Conservation (phyloP, 2,329 filamentous ascomycete species). For the Chalaropsis thielavioides region DNA sequence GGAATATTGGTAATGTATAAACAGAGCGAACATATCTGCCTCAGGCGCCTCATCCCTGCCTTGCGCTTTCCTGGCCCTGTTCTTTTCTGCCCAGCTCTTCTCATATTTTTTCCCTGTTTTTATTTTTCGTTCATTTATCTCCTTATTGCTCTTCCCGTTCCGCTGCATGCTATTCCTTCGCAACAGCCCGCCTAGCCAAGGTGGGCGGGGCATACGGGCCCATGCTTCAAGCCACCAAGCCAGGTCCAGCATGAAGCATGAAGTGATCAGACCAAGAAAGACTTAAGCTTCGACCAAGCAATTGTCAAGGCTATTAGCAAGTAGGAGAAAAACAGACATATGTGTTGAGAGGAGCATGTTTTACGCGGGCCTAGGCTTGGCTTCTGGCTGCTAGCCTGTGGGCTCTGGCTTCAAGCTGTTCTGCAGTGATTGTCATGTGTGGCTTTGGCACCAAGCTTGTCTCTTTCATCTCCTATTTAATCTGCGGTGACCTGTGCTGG, state of each 20-base stretch:
- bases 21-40: too few relatives aligned
- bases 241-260: neutral
- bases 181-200: neutral
- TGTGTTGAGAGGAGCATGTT: neutral
- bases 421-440: neutral
- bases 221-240: neutral
- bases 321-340: neutral
- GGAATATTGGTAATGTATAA: too few relatives aligned
- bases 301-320: neutral
- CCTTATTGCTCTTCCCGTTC: neutral
- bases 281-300: conserved; percentile 2
- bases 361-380: neutral
- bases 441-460: neutral
- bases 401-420: neutral
- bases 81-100: neutral
- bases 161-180: neutral
- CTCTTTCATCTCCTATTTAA: neutral
- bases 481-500: neutral
- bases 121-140: neutral
- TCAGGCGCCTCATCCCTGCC: too few relatives aligned
- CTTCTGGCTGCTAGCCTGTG: too few relatives aligned
- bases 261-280: conserved; percentile 1
- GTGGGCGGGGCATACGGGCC: neutral
- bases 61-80: too few relatives aligned
- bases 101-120: neutral